These are phyloP conservation scores for Ogataea methylovora DNA, from an alignment of 805 yeast species.

Conservation along the genomic window DNA sequence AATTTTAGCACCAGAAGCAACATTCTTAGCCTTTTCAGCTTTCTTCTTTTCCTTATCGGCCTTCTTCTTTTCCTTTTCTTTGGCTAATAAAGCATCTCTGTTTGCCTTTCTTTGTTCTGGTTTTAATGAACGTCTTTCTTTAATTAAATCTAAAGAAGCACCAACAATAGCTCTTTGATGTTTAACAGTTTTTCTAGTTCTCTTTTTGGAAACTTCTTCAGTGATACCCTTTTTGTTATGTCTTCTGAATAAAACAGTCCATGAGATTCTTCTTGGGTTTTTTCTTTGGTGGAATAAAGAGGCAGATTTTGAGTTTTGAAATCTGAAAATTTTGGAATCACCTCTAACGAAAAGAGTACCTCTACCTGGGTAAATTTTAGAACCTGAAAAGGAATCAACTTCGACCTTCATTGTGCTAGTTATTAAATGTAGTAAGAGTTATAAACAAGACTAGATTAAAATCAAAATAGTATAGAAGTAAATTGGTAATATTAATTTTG, in stretches of 20 bases:
- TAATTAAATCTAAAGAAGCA: constrained; percentile 97
- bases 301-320: constrained; percentile 95
- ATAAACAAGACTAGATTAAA: neutral
- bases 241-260: constrained; percentile 99
- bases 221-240: constrained; percentile 99
- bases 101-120: constrained; percentile 98
- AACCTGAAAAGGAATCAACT: constrained; percentile 98
- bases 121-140: constrained; percentile 92
- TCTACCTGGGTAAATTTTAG: constrained; percentile 99
- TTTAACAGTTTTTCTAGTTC: constrained; percentile 96
- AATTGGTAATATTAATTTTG: neutral
- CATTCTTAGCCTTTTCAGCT: constrained; percentile 82
- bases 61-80: constrained; percentile 85
- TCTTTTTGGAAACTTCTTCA: constrained; percentile 97
- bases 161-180: constrained; percentile 99
- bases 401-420: constrained; percentile 85
- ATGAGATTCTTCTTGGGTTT: constrained; percentile 99
- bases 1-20: constrained; percentile 70
- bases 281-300: constrained; percentile 99
- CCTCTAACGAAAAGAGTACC: constrained; percentile 99
- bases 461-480: no score
- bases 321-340: constrained; percentile 99
- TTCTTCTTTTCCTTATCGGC: constrained; percentile 90
- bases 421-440: neutral
- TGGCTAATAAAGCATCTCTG: constrained; percentile 82